Percentiles rank a stretch among this genome's conserved stretches.
Conservation (phyloP, 2,329 filamentous ascomycete species). For the Fusarium brachygibbosum region DNA sequence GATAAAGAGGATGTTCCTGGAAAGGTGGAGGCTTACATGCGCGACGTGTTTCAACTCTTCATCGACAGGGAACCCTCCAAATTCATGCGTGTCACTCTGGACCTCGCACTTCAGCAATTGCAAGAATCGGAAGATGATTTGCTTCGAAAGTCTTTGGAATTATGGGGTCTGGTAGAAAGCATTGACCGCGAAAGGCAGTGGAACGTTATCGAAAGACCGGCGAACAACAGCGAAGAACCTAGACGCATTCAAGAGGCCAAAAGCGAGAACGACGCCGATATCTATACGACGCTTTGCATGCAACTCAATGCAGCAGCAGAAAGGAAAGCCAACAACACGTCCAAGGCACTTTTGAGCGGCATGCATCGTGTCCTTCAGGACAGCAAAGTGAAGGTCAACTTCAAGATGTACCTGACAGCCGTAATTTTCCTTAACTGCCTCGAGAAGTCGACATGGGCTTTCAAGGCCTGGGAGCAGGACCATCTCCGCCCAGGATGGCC, state of each 20-base stretch:
- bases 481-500: conserved; percentile 72
- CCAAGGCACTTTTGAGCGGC: conserved; percentile 68
- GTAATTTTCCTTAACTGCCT: conserved; percentile 75
- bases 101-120: conserved; percentile 63
- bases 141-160: conserved; percentile 70
- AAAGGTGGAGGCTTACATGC: conserved; percentile 72
- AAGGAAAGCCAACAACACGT: conserved; percentile 71
- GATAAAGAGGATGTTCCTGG: conserved; percentile 71
- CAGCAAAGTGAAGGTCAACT: conserved; percentile 70
- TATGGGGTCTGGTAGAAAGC: conserved; percentile 75
- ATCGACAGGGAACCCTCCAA: conserved; percentile 71
- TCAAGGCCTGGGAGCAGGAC: conserved; percentile 76
- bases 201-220: conserved; percentile 66
- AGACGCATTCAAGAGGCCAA: conserved; percentile 64
- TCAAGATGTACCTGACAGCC: conserved; percentile 72
- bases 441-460: conserved; percentile 77
- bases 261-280: conserved; percentile 65
- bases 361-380: conserved; percentile 73
- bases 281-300: conserved; percentile 72
- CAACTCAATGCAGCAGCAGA: conserved; percentile 75
- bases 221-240: conserved; percentile 57
- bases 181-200: conserved; percentile 74
- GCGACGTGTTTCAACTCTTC: conserved; percentile 68
- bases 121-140: conserved; percentile 66
- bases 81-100: conserved; percentile 71